phyloP scores from a whole-genome alignment of 768 basidiomycete genomes.

The Dioszegia hungarica region DNA sequence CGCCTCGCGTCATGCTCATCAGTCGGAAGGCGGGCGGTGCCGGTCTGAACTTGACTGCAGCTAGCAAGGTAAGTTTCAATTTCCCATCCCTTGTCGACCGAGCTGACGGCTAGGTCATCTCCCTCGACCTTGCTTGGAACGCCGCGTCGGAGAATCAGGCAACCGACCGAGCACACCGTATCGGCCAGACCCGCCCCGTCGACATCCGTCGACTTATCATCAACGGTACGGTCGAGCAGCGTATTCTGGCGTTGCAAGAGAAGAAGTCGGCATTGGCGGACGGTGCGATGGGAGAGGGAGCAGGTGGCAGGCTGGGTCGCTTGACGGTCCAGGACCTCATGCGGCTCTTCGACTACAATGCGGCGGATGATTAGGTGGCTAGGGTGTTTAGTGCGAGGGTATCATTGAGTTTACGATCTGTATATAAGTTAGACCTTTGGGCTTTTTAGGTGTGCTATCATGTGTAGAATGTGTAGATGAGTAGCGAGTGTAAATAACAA shows the following conservation, averaged over 20 bases:
- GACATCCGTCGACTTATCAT: slow-evolving; percentile 49
- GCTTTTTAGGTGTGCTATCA: not conserved
- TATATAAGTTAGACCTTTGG: too few species aligned
- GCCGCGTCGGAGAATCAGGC: slow-evolving; percentile 45
- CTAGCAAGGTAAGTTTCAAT: slow-evolving; percentile 14
- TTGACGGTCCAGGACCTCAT: slow-evolving; percentile 35
- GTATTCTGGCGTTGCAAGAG: slow-evolving; percentile 57
- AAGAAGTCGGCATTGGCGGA: slow-evolving; percentile 45
- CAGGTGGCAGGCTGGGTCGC: slow-evolving; percentile 33
- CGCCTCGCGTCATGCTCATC: slow-evolving; percentile 47
- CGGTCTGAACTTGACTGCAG: slow-evolving; percentile 42
- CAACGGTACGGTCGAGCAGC: slow-evolving; percentile 55
- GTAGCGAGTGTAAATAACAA: not conserved
- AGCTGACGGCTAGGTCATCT: slow-evolving; percentile 32
- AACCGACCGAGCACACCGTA: slow-evolving; percentile 50
- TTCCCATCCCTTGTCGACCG: not conserved
- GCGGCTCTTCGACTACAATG: slow-evolving; percentile 28
- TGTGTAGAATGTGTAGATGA: not conserved
- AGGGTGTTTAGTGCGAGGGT: not conserved
- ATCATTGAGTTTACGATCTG: too few species aligned
- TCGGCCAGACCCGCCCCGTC: slow-evolving; percentile 47
- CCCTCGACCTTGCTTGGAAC: slow-evolving; percentile 50
- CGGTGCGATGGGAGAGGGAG: slow-evolving; percentile 47
- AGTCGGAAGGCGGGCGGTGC: slow-evolving; percentile 50
- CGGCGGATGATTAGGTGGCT: slow-evolving; percentile 3